Conservation (phyloP, 2,329 filamentous ascomycete genomes). For the Colletotrichum chlorophyti region DNA sequence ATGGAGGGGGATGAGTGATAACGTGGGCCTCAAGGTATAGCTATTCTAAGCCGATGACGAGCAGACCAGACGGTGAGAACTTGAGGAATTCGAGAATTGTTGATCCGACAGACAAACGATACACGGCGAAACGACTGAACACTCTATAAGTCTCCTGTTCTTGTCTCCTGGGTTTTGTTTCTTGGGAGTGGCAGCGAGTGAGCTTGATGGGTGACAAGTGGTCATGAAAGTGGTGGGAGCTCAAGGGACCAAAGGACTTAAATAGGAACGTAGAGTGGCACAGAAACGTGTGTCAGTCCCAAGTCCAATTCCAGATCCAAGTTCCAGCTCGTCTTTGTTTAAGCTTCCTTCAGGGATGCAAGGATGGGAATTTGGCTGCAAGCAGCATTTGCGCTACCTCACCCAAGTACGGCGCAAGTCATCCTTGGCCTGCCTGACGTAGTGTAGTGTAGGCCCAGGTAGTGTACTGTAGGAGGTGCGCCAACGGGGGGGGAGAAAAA, state of each 20-base stretch:
- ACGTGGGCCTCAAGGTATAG: too few species aligned
- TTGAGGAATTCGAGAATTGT: too few species aligned
- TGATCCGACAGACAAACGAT: too few species aligned
- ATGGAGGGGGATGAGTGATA: too few species aligned
- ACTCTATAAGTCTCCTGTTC: too few species aligned
- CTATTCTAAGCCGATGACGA: too few species aligned
- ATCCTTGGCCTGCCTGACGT: slow-evolving; percentile 21
- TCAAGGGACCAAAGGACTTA: slow-evolving; percentile 19
- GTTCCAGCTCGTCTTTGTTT: neutral
- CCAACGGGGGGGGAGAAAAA: too few species aligned
- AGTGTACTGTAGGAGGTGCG: too few species aligned
- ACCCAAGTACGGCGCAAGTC: slow-evolving; percentile 22
- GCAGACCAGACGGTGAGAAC: too few species aligned
- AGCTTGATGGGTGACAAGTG: neutral
- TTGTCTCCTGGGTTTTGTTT: neutral
- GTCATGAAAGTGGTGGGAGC: neutral
- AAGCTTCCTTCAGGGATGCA: slow-evolving; percentile 1
- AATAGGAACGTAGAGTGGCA: slow-evolving; percentile 11
- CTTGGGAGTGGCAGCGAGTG: neutral
- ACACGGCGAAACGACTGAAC: too few species aligned
- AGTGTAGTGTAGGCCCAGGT: too few species aligned
- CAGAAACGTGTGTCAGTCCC: too few species aligned
- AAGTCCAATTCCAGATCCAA: neutral
- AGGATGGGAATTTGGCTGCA: slow-evolving; percentile 19
- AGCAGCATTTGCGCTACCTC: slow-evolving; percentile 22